Percentiles rank a stretch among this genome's conserved stretches.
Evolutionary conservation across 257 asterid species (phyloP).

Genomic region (Solanum appendiculatum): DNA sequence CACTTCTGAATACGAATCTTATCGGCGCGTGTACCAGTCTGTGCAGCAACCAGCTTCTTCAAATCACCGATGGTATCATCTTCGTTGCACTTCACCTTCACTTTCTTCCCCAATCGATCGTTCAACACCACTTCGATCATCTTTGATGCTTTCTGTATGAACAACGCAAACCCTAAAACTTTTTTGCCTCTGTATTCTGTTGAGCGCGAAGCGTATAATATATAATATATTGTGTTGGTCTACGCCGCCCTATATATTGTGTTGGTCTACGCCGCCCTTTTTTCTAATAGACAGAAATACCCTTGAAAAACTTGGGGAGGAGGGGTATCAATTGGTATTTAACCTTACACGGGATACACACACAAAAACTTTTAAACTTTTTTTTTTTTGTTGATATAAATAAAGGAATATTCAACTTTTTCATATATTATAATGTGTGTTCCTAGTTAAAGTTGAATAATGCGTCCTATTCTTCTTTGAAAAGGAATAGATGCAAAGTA

Average conservation of each 20-base stretch:
- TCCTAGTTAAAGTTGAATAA: neutral
- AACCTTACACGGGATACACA: neutral
- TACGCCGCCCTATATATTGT: neutral
- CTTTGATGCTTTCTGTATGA: neutral
- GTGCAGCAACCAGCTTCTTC: conserved; percentile 15
- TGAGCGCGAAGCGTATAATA: neutral
- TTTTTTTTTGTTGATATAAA: neutral
- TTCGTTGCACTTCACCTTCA: conserved; percentile 8
- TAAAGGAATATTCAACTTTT: neutral
- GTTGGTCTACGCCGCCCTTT: neutral
- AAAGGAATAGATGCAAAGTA: neutral
- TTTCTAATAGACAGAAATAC: neutral
- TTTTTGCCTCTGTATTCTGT: neutral
- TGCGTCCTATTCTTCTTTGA: neutral
- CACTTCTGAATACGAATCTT: conserved; percentile 15
- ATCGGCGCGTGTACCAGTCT: conserved; percentile 10
- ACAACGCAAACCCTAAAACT: neutral
- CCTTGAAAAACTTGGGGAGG: neutral
- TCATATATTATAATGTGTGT: too few species aligned
- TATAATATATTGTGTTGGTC: neutral
- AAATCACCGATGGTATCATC: neutral
- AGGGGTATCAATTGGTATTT: neutral
- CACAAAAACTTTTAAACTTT: neutral
- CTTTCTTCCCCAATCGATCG: conserved; percentile 9
- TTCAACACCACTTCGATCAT: conserved; percentile 3